Conservation (phyloP, 257 asterid species). For the Solanum ossicruentum region DNA sequence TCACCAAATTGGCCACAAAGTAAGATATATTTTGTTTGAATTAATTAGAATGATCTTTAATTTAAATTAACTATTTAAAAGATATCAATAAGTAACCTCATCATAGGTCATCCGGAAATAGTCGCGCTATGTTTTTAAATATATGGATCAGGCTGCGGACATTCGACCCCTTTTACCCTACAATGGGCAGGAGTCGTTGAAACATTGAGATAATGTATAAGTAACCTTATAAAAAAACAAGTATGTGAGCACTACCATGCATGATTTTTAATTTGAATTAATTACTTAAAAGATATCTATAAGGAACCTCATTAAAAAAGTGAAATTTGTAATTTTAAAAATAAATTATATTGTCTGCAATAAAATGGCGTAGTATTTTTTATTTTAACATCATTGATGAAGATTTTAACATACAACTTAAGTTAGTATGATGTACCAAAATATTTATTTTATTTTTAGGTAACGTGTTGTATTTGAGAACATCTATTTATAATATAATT, state of each 20-base stretch:
- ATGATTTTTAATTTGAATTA: too few species aligned
- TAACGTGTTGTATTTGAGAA: not conserved
- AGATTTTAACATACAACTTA: not conserved
- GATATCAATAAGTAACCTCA: too few species aligned
- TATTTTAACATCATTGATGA: not conserved
- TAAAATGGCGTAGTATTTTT: too few species aligned
- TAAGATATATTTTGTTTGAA: not conserved
- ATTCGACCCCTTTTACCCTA: too few species aligned
- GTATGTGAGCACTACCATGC: too few species aligned
- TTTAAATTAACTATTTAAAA: not conserved
- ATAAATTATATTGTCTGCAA: not conserved
- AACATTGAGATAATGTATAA: too few species aligned
- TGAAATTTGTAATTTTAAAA: not conserved
- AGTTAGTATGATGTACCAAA: not conserved
- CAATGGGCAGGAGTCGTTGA: too few species aligned
- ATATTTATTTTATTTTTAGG: not conserved
- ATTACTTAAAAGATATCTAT: not conserved
- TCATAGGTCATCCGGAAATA: too few species aligned
- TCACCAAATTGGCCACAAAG: constrained; percentile 4
- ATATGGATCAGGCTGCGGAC: too few species aligned
- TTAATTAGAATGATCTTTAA: not conserved
- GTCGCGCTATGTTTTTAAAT: too few species aligned
- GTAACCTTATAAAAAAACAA: too few species aligned
- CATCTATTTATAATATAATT: not conserved
- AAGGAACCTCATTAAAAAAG: not conserved